Conservation (phyloP, 495 filamentous ascomycete genomes). For the Lasiosphaeria miniovina region DNA sequence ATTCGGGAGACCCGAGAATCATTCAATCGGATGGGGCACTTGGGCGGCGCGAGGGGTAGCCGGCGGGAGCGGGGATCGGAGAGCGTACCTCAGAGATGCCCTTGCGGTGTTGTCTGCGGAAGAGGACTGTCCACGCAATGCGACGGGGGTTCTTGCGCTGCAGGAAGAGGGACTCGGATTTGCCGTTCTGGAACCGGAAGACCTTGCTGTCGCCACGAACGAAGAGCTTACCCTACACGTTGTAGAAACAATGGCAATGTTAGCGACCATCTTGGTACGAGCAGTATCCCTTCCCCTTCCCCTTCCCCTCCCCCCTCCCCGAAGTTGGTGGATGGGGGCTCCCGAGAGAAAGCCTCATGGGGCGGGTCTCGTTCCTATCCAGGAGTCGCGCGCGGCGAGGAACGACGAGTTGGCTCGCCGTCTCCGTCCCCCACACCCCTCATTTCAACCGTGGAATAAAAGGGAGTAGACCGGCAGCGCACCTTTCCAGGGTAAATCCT, state of each 20-base stretch:
- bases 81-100: slow-evolving; percentile 96
- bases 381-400: no score
- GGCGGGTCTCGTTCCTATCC: no score
- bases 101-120: slow-evolving; percentile 98
- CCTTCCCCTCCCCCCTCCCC: not conserved
- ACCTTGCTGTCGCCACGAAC: slow-evolving; percentile 99
- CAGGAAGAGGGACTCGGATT: slow-evolving; percentile 98
- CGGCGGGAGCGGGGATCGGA: not conserved
- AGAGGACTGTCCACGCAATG: slow-evolving; percentile 97
- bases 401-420: no score
- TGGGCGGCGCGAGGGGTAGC: not conserved
- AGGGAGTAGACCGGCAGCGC: slow-evolving; percentile 34
- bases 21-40: not conserved
- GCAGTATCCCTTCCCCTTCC: slow-evolving; percentile 1
- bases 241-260: slow-evolving; percentile 27
- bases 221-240: slow-evolving; percentile 90
- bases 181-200: slow-evolving; percentile 99
- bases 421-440: not conserved
- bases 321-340: no score
- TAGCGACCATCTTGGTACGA: not conserved
- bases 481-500: slow-evolving; percentile 99
- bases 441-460: slow-evolving; percentile 1
- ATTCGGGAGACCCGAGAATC: no score
- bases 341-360: no score
- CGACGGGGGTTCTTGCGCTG: slow-evolving; percentile 99